phyloP scores from a whole-genome alignment of 805 yeast genomes.

The Saturnispora serradocipensis region DNA sequence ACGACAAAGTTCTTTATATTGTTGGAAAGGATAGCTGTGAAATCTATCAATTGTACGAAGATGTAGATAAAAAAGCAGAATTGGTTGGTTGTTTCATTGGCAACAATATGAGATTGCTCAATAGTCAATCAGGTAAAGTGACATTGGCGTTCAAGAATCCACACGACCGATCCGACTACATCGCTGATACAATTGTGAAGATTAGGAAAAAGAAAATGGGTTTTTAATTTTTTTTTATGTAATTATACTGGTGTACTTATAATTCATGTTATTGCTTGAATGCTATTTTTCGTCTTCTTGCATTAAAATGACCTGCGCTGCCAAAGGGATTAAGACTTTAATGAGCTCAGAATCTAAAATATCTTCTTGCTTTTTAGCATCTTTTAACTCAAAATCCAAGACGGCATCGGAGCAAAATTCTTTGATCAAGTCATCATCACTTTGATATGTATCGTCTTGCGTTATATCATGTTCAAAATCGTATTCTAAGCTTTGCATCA shows the following conservation, averaged over 20 bases:
- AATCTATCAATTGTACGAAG: conserved; percentile 19
- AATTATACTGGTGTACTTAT: neutral
- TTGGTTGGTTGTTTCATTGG: conserved; percentile 22
- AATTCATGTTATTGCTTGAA: neutral
- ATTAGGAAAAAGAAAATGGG: neutral
- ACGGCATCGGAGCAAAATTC: conserved; percentile 25
- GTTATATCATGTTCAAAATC: conserved; percentile 26
- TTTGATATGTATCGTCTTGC: conserved; percentile 19
- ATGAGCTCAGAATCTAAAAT: conserved; percentile 22
- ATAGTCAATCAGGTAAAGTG: conserved; percentile 22
- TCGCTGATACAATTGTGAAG: conserved; percentile 4
- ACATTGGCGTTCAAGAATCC: conserved; percentile 12
- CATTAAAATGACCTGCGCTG: conserved; percentile 26
- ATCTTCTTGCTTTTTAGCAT: conserved; percentile 11
- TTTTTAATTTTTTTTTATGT: neutral
- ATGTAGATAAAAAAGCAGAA: conserved; percentile 16
- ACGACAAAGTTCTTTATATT: conserved; percentile 19
- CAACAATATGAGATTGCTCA: conserved; percentile 17
- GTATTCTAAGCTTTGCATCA: conserved; percentile 30
- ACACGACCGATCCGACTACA: neutral
- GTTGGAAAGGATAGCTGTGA: conserved; percentile 21
- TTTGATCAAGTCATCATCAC: conserved; percentile 23
- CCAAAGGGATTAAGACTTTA: conserved; percentile 27
- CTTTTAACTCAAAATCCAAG: conserved; percentile 15
- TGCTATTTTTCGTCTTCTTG: conserved; percentile 9